phyloP scores from a whole-genome alignment of 306 rosid genomes.

The Senna tora region DNA sequence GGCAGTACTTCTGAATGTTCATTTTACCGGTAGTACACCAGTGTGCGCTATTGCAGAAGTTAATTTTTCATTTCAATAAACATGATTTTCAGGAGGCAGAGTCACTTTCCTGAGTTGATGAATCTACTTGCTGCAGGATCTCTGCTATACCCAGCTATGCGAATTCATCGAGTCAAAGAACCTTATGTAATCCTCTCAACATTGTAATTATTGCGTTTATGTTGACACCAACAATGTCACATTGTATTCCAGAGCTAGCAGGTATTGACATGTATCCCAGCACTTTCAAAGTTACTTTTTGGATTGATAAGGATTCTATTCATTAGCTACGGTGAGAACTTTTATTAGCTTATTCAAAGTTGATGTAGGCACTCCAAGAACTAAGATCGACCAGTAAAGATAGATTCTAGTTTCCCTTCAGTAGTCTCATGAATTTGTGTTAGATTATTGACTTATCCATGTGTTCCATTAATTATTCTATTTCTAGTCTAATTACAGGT shows the following conservation, averaged over 20 bases:
- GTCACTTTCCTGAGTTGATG: constrained; percentile 8
- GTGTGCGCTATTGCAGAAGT: constrained; percentile 2
- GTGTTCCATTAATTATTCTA: neutral
- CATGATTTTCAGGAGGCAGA: constrained; percentile 46
- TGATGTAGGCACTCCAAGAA: neutral
- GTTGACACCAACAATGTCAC: constrained; percentile 16
- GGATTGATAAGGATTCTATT: neutral
- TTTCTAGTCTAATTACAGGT: too few species aligned
- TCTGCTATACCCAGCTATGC: neutral
- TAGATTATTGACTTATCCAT: neutral
- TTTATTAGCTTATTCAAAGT: neutral
- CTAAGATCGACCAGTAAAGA: neutral
- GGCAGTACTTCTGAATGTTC: neutral
- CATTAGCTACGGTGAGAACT: neutral
- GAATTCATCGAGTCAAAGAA: constrained; percentile 26
- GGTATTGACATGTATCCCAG: constrained; percentile 16
- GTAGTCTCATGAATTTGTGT: neutral
- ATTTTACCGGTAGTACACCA: neutral
- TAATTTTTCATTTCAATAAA: neutral
- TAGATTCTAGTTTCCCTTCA: neutral
- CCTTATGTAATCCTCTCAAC: neutral
- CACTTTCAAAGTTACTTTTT: neutral
- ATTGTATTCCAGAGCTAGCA: constrained; percentile 20
- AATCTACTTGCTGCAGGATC: constrained; percentile 17
- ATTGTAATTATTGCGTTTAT: constrained; percentile 19